Conservation (phyloP, 805 yeast genomes). For the Myxozyma mucilagina region DNA sequence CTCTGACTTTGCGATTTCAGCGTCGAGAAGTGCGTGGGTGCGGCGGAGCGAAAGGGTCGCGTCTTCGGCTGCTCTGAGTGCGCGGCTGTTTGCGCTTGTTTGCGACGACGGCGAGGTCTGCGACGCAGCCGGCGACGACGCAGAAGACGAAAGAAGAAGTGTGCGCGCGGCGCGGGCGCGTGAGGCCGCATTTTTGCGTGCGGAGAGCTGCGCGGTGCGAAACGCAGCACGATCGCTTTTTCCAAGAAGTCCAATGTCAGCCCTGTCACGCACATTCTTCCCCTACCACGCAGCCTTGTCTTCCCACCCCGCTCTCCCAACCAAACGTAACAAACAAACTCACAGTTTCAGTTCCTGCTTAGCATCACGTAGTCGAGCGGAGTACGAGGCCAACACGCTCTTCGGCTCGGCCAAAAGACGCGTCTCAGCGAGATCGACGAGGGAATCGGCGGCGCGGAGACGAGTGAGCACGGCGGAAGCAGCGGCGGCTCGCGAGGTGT, state of each 20-base stretch:
- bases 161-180: no score
- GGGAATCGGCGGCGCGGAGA: constrained; percentile 22
- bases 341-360: constrained; percentile 20
- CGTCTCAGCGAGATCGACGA: constrained; percentile 14
- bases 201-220: constrained; percentile 33
- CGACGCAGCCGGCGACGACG: background rate
- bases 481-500: constrained; percentile 11
- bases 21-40: constrained; percentile 42
- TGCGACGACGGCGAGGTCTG: background rate
- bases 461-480: constrained; percentile 16
- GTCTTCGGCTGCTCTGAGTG: constrained; percentile 33
- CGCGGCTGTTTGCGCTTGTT: background rate
- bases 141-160: background rate
- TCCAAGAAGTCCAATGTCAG: background rate
- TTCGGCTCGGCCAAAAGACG: constrained; percentile 4
- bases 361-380: constrained; percentile 12
- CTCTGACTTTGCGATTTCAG: constrained; percentile 42
- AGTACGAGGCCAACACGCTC: background rate
- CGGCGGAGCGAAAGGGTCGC: constrained; percentile 39
- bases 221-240: constrained; percentile 27
- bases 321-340: background rate
- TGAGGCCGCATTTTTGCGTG: constrained; percentile 9
- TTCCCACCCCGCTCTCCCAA: background rate
- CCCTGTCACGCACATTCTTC: background rate
- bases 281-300: no score